These are phyloP conservation scores for Solanum sitiens DNA, from an alignment of 257 asterid species.

Conservation along the genomic window DNA sequence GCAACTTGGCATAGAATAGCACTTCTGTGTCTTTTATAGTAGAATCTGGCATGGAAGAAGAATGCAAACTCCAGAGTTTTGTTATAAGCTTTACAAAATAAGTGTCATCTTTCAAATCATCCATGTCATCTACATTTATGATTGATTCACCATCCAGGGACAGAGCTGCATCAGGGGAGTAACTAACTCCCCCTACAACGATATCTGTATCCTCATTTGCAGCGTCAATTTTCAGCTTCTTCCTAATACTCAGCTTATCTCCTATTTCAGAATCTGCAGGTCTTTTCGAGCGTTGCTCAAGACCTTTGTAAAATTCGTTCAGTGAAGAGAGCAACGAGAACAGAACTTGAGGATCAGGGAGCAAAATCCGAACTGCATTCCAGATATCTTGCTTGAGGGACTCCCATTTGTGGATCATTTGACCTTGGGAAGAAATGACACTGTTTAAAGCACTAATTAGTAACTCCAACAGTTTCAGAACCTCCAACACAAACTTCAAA, in stretches of 20 bases:
- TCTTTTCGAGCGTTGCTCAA: conserved; percentile 41
- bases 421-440: conserved; percentile 19
- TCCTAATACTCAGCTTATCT: conserved; percentile 17
- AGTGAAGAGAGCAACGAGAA: conserved; percentile 63
- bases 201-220: conserved; percentile 53
- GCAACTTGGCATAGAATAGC: conserved; percentile 62
- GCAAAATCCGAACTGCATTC: conserved; percentile 44
- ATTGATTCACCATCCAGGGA: conserved; percentile 25
- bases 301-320: conserved; percentile 34
- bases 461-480: conserved; percentile 57
- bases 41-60: conserved; percentile 13
- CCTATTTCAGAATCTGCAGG: conserved; percentile 43
- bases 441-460: conserved; percentile 32
- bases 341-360: conserved; percentile 83
- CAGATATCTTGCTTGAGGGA: conserved; percentile 50
- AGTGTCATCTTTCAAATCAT: conserved; percentile 20
- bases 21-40: conserved; percentile 39
- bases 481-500: conserved; percentile 68
- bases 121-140: conserved; percentile 29
- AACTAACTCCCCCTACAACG: conserved; percentile 51
- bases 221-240: conserved; percentile 47
- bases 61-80: conserved; percentile 47
- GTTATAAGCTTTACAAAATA: conserved; percentile 24
- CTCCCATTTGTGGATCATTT: conserved; percentile 27
- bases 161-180: conserved; percentile 27